Conservation (phyloP, 1,284 basidiomycete species). For the Ceratobasidium sp. region DNA sequence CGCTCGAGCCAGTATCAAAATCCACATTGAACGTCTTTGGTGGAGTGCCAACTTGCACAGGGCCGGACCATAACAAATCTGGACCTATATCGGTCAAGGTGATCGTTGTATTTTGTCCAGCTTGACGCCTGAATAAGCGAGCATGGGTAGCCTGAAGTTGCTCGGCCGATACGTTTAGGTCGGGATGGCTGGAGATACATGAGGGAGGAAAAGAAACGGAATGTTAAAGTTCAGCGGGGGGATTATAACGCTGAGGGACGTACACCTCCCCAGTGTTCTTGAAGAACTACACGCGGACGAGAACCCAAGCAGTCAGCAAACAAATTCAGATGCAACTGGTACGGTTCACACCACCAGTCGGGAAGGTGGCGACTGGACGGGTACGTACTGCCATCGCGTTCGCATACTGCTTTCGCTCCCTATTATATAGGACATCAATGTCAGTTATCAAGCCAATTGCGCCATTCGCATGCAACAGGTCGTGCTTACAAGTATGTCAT, state of each 20-base stretch:
- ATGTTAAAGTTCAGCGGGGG: background rate
- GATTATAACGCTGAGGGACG: conserved; percentile 25
- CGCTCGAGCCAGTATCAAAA: conserved; percentile 36
- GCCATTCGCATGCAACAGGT: background rate
- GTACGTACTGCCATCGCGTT: conserved; percentile 42
- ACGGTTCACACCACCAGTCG: conserved; percentile 10
- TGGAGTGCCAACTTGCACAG: conserved; percentile 33
- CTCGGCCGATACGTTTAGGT: conserved; percentile 33
- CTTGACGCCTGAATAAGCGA: conserved; percentile 29
- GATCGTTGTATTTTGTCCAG: conserved; percentile 29
- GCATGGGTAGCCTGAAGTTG: conserved; percentile 39
- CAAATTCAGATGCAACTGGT: conserved; percentile 12
- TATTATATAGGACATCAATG: conserved; percentile 9
- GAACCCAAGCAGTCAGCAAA: conserved; percentile 10
- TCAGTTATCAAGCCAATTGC: conserved; percentile 1
- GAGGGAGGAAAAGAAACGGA: conserved; percentile 16
- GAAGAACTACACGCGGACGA: conserved; percentile 26
- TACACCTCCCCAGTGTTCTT: conserved; percentile 42
- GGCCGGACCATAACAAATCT: conserved; percentile 32
- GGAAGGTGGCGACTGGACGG: background rate
- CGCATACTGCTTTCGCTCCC: conserved; percentile 42
- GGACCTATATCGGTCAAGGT: conserved; percentile 38
- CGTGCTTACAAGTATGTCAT: conserved; percentile 40
- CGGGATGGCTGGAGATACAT: conserved; percentile 22
- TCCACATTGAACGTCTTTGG: conserved; percentile 40